Base-by-base conservation (phyloP, 1,284 basidiomycete genomes). In the Rhodotorula sp. region DNA sequence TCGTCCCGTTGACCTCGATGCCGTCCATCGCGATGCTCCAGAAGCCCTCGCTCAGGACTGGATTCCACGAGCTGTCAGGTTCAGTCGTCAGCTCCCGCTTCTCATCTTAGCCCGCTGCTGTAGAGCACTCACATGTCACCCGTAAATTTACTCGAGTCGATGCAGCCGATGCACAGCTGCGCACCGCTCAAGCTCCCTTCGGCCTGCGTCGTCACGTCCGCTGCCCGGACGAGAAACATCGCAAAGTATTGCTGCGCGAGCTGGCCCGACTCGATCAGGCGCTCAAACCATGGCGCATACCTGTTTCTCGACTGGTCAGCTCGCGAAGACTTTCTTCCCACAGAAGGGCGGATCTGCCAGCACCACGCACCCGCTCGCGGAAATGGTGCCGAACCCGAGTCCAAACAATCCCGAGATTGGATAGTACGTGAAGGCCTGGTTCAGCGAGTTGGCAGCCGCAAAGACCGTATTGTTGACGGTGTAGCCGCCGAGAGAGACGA, bases 151-250 rank as follows among this genome's bases (percentile, higher is more conserved):
- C 31, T 49, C 26, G 59, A 60, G 43, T 76, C 73, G 39, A 71
- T 67, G 39, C 75, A 76, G 15, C 75, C 75, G 52, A 76, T 29
- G 48, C 75, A 76, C 39, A 76, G 43, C 61, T 75, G 65, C 39
- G 69, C 75, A 4, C 75, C 75, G n/a, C 57, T 65, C 5, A 75
- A 26, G 5, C 64, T 68, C 1, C 73, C 73, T 10, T 34, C 54
- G n/a, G 58, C 58, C 26, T 64, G 29, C 20, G 65, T 29, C 3
- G 64, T 60, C 15, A 67, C 39, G 60, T 76, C 75, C 20, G 70
- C 34, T 26, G 71, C 70, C 23, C 75, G 66, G 29, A 64, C 56
- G 26, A 71, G 60, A 54, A 68, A 72, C 58, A 75, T 49, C 8
- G 49, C 26, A 43, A 76, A 72, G 68, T 72, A 72, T 12, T 67